These are phyloP conservation scores for Trifolium pratense DNA, from an alignment of 306 rosid species.

Conservation along the genomic window DNA sequence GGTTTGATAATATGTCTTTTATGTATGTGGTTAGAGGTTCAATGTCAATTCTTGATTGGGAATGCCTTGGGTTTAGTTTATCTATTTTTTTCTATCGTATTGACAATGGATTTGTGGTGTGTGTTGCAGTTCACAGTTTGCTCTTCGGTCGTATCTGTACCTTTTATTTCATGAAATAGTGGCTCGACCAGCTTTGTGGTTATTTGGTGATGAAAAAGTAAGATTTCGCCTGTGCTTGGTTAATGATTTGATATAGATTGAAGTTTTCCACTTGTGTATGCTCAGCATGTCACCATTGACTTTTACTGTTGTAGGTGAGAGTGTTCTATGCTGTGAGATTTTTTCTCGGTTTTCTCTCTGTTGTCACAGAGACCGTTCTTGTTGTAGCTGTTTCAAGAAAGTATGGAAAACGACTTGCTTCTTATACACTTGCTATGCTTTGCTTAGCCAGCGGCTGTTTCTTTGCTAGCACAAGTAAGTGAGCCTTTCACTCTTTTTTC, in stretches of 20 bases:
- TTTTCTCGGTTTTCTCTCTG: constrained; percentile 85
- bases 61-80: constrained; percentile 7
- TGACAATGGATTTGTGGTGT: constrained; percentile 32
- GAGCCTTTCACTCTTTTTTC: constrained; percentile 8
- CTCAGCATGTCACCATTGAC: constrained; percentile 42
- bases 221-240: constrained; percentile 33
- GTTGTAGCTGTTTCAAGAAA: constrained; percentile 89
- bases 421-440: constrained; percentile 95
- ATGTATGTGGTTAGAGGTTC: background rate
- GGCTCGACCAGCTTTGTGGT: constrained; percentile 87
- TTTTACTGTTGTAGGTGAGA: constrained; percentile 66
- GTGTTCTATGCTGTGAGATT: constrained; percentile 92
- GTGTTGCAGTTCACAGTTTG: constrained; percentile 90
- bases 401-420: constrained; percentile 89
- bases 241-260: constrained; percentile 19
- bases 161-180: constrained; percentile 86
- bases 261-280: constrained; percentile 1
- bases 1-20: background rate
- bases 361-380: constrained; percentile 76
- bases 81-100: background rate
- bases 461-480: constrained; percentile 98
- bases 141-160: constrained; percentile 92
- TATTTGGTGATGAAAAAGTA: constrained; percentile 82
- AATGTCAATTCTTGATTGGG: background rate
- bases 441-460: constrained; percentile 96